These are phyloP conservation scores for Penicillium longicatenatum DNA, from an alignment of 495 filamentous ascomycete genomes.

Conservation along the genomic window DNA sequence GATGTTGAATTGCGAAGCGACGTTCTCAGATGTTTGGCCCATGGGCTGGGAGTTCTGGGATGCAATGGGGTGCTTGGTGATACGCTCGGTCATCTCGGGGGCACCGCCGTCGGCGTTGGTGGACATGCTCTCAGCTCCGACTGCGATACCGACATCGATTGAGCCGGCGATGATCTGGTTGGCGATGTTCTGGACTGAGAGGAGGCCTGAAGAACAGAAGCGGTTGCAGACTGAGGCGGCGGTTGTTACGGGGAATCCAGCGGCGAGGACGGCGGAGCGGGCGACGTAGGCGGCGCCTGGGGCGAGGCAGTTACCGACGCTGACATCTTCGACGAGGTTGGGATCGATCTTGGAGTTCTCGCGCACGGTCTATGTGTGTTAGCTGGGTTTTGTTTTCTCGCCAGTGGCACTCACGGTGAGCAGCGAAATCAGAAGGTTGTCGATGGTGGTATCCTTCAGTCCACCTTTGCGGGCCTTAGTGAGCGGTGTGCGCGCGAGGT, in stretches of 20 bases:
- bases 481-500: slow-evolving; percentile 76
- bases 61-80: slow-evolving; percentile 71
- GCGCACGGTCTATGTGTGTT: slow-evolving; percentile 48
- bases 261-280: slow-evolving; percentile 83
- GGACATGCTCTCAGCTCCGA: slow-evolving; percentile 89
- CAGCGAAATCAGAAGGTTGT: slow-evolving; percentile 77
- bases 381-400: not conserved
- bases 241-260: slow-evolving; percentile 87
- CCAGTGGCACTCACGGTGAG: slow-evolving; percentile 61
- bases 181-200: slow-evolving; percentile 90
- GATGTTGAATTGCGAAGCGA: slow-evolving; percentile 83
- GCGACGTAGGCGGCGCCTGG: slow-evolving; percentile 72
- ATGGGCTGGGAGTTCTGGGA: slow-evolving; percentile 86
- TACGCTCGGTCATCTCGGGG: slow-evolving; percentile 70
- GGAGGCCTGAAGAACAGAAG: slow-evolving; percentile 94
- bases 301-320: slow-evolving; percentile 77
- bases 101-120: slow-evolving; percentile 69
- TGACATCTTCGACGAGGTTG: slow-evolving; percentile 86
- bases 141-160: slow-evolving; percentile 85
- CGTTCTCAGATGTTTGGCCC: slow-evolving; percentile 96
- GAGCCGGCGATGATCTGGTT: slow-evolving; percentile 78
- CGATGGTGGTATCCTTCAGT: slow-evolving; percentile 86
- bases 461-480: slow-evolving; percentile 81
- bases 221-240: slow-evolving; percentile 80
- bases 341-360: slow-evolving; percentile 79